A percentile compares a stretch with the other conserved stretches of the same genome.
These are phyloP conservation scores for Kwoniella bestiolae DNA, from an alignment of 768 basidiomycete species.

Conservation along the genomic window DNA sequence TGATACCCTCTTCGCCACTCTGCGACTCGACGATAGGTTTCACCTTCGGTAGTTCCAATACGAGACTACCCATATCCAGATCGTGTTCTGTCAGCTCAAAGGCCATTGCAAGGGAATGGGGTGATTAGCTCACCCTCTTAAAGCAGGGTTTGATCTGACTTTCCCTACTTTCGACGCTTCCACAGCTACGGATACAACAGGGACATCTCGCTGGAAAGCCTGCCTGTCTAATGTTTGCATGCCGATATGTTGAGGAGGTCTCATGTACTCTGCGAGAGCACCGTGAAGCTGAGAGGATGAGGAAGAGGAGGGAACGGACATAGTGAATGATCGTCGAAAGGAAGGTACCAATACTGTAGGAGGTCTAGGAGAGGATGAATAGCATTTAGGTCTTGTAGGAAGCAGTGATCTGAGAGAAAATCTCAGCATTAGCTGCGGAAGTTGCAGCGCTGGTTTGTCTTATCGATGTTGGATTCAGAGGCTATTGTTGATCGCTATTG, in stretches of 20 bases:
- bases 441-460: not conserved
- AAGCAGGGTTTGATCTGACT: conserved; percentile 56
- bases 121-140: conserved; percentile 42
- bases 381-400: not conserved
- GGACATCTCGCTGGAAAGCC: conserved; percentile 69
- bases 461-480: not conserved
- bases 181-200: conserved; percentile 71
- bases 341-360: not conserved
- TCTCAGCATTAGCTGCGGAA: conserved; percentile 7
- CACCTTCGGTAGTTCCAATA: conserved; percentile 39
- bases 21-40: conserved; percentile 24
- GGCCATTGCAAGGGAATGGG: no score
- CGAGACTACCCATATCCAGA: conserved; percentile 10
- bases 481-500: no score
- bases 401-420: not conserved
- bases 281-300: conserved; percentile 14
- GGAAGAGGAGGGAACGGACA: conserved; percentile 15
- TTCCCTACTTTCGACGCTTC: conserved; percentile 64
- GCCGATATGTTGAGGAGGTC: conserved; percentile 63
- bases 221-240: conserved; percentile 62
- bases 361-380: not conserved
- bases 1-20: conserved; percentile 15
- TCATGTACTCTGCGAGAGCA: conserved; percentile 11
- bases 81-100: conserved; percentile 4
- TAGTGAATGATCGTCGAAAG: conserved; percentile 1